These are phyloP conservation scores for Diaporthe humulicola DNA, from an alignment of 2,329 filamentous ascomycete species.

Conservation along the genomic window DNA sequence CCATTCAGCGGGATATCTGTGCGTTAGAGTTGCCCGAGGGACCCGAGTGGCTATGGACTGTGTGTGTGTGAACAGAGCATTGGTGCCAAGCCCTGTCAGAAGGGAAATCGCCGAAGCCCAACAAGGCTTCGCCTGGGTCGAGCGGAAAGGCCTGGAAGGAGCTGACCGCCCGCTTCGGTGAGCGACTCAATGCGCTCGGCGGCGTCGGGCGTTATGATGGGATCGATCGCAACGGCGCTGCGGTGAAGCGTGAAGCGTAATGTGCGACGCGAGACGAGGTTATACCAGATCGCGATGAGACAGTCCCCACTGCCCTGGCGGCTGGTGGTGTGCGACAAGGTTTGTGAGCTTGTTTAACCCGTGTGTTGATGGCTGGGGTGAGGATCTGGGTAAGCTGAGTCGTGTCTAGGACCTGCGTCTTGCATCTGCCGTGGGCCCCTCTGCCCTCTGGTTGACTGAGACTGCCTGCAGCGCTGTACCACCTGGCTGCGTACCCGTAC, in stretches of 20 bases:
- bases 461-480: conserved; percentile 1
- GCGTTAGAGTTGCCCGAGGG: conserved; percentile 5
- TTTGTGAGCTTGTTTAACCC: conserved; percentile 17
- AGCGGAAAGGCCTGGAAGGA: conserved; percentile 16
- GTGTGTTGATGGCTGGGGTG: not conserved
- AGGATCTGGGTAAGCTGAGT: conserved; percentile 24
- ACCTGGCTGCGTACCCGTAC: conserved; percentile 13
- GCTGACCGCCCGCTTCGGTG: conserved; percentile 18
- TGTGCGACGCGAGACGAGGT: conserved; percentile 32
- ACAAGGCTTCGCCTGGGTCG: not conserved
- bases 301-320: conserved; percentile 6
- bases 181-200: conserved; percentile 12
- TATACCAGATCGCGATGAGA: conserved; percentile 35
- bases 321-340: conserved; percentile 16
- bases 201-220: conserved; percentile 23
- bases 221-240: conserved; percentile 28
- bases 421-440: conserved; percentile 13
- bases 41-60: not conserved
- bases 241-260: conserved; percentile 22
- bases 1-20: conserved; percentile 18
- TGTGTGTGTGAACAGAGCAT: not conserved
- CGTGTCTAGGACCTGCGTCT: conserved; percentile 28
- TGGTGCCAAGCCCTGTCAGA: conserved; percentile 31
- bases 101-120: conserved; percentile 20
- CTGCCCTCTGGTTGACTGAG: not conserved